Evolutionary conservation across 1,284 basidiomycete genomes (phyloP), one percentile per base, ranked within the genome.

Genomic region (Ceratobasidium sp.): DNA sequence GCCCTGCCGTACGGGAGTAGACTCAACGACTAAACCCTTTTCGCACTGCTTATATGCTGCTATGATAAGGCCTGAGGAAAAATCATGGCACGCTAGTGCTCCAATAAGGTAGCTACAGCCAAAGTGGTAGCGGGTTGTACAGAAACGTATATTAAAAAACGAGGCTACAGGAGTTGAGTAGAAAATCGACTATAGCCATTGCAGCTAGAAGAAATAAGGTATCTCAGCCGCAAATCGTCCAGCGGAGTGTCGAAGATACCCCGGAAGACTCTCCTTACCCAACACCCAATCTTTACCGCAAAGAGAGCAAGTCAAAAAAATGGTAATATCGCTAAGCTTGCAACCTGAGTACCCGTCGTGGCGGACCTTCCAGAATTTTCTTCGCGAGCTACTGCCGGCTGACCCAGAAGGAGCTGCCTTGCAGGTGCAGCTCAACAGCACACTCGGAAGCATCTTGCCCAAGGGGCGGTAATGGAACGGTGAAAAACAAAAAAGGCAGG

Each of bases 391-490:
- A 8, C n/a, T n/a, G 10, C 10, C 8, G 8, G n/a, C n/a, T 12
- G 8, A 8, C 12, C 10, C 20, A 23, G 27, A 18, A 18, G 54
- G 54, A 8, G n/a, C 14, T 12, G 8, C 54, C 54, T 8, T n/a
- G 54, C 54, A 57, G 54, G 54, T 18, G 27, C 54, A 57, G 54
- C 54, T 57, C 8, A n/a, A 10, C n/a, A 57, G 54, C 27, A 57
- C 27, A n/a, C 54, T 57, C 8, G 54, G 54, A 10, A 57, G 54
- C 12, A 8, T 8, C 54, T 18, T 57, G n/a, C 54, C 54, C 10
- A 57, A n/a, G n/a, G 54, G 54, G 27, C 54, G 54, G n/a, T 18
- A 57, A 23, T n/a, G n/a, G 54, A 57, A 57, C 27, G 54, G 54
- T 14, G 54, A 12, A 57, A 23, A 57, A 12, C 8, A 23, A 20